Conservation (phyloP, 2,329 filamentous ascomycete genomes). For the Gaeumannomyces tritici region DNA sequence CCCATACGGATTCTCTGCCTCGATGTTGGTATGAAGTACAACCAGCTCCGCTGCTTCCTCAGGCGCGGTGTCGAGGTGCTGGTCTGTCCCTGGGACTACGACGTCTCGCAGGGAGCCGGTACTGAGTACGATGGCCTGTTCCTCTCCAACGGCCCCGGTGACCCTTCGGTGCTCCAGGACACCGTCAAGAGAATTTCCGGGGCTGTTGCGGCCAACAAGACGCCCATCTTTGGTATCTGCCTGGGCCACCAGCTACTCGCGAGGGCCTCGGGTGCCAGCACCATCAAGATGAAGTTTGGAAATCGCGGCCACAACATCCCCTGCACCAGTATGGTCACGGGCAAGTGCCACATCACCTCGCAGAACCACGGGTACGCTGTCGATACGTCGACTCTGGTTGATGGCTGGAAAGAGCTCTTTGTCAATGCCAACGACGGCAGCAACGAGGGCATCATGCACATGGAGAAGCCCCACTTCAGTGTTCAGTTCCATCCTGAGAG, state of each 20-base stretch:
- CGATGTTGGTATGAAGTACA: conserved; percentile 97
- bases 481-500: conserved; percentile 99
- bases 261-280: conserved; percentile 74
- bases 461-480: conserved; percentile 83
- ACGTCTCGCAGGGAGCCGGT: conserved; percentile 67
- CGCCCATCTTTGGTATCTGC: conserved; percentile 93
- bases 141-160: conserved; percentile 94
- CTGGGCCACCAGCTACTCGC: conserved; percentile 90
- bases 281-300: conserved; percentile 97
- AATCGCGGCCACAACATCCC: conserved; percentile 98
- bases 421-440: conserved; percentile 97
- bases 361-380: conserved; percentile 98
- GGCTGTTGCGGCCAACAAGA: conserved; percentile 68
- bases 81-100: conserved; percentile 93
- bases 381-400: conserved; percentile 63
- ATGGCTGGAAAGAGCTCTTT: conserved; percentile 87
- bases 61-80: conserved; percentile 86
- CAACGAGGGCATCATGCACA: conserved; percentile 94
- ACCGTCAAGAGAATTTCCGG: conserved; percentile 73
- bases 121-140: conserved; percentile 94
- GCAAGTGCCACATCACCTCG: conserved; percentile 96
- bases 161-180: conserved; percentile 73
- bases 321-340: conserved; percentile 89
- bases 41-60: conserved; percentile 90
- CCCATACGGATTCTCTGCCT: conserved; percentile 81